Percentiles rank a stretch among this genome's conserved stretches.
phyloP scores from a whole-genome alignment of 768 basidiomycete genomes.

The Lactarius quietus region DNA sequence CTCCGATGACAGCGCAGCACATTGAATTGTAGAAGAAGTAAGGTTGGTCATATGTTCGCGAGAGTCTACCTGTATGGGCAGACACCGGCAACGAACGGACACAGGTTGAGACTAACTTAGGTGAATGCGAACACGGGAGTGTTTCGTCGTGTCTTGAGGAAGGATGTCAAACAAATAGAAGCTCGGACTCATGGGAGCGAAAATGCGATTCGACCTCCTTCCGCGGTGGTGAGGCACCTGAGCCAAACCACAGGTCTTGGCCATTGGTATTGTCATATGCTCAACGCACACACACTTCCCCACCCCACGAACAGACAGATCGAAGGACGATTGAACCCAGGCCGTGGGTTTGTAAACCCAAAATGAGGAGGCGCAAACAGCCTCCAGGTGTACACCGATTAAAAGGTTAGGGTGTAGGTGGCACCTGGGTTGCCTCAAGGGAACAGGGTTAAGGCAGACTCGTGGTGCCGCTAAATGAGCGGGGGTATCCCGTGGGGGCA shows the following conservation, averaged over 20 bases:
- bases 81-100: background rate
- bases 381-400: conserved; percentile 1
- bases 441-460: background rate
- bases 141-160: background rate
- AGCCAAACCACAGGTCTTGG: background rate
- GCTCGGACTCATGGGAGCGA: conserved; percentile 5
- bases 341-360: background rate
- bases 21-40: conserved; percentile 16
- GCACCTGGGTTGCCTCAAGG: conserved; percentile 5
- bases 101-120: background rate
- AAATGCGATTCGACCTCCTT: background rate
- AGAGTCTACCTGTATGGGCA: background rate
- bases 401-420: conserved; percentile 1
- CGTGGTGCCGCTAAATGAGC: conserved; percentile 14
- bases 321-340: conserved; percentile 1
- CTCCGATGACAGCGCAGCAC: conserved; percentile 9
- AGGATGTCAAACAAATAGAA: conserved; percentile 9
- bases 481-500: background rate
- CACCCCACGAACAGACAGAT: too few species aligned
- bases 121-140: conserved; percentile 5
- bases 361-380: conserved; percentile 2
- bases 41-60: background rate
- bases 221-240: background rate
- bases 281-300: conserved; percentile 1
- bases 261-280: background rate